Conservation (phyloP, 768 basidiomycete genomes). For the Leccinum disarticulatum region DNA sequence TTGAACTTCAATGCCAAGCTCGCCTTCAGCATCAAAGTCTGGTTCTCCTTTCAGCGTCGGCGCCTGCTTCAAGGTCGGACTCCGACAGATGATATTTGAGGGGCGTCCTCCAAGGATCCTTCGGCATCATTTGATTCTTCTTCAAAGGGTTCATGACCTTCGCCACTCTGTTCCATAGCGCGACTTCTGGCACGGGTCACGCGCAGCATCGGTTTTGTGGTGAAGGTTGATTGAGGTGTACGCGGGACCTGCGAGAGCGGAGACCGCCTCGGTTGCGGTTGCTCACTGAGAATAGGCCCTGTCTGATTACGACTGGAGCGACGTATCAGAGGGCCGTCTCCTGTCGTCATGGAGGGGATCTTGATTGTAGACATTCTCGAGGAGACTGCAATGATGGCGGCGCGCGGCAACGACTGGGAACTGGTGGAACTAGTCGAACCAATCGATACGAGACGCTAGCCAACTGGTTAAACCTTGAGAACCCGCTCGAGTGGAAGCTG, state of each 20-base stretch:
- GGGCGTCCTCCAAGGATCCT: constrained; percentile 57
- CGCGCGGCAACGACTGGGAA: too few relatives aligned
- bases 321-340: constrained; percentile 13
- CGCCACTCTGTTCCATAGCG: constrained; percentile 43
- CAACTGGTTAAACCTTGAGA: too few relatives aligned
- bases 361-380: constrained; percentile 24
- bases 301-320: constrained; percentile 22
- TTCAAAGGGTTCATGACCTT: constrained; percentile 50
- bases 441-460: too few relatives aligned
- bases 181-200: constrained; percentile 27
- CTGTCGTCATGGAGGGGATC: constrained; percentile 20
- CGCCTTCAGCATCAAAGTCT: constrained; percentile 39
- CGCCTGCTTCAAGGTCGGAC: constrained; percentile 34
- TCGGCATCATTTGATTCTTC: constrained; percentile 53
- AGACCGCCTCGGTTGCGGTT: constrained; percentile 13
- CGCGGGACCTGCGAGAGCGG: constrained; percentile 23
- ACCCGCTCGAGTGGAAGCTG: too few relatives aligned
- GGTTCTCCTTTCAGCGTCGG: constrained; percentile 40
- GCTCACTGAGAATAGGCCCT: constrained; percentile 21
- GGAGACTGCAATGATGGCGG: constrained; percentile 6
- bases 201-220: constrained; percentile 1
- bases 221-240: constrained; percentile 19
- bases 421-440: too few relatives aligned
- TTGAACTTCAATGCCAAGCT: constrained; percentile 40
- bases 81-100: constrained; percentile 34